These are phyloP conservation scores for Psilocybe tampanensis DNA, from an alignment of 768 basidiomycete genomes.

Conservation along the genomic window DNA sequence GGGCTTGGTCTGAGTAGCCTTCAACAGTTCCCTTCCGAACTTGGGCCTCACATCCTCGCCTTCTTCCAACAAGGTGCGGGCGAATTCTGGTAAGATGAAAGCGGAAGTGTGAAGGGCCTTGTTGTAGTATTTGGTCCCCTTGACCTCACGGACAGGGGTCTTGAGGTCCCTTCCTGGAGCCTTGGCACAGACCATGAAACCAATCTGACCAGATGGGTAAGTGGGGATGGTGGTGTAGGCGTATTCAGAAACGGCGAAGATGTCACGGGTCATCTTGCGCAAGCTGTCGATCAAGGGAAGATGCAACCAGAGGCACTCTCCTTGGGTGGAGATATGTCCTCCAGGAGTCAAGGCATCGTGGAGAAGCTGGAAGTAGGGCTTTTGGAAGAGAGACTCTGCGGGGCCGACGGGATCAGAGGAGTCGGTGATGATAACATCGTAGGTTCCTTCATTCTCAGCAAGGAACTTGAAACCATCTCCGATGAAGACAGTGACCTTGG, in stretches of 20 bases:
- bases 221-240: constrained; percentile 97
- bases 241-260: constrained; percentile 87
- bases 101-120: constrained; percentile 76
- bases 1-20: constrained; percentile 41
- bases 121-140: constrained; percentile 84
- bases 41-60: constrained; percentile 70
- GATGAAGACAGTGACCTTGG: constrained; percentile 81
- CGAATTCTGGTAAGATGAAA: constrained; percentile 95
- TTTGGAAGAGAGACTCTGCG: constrained; percentile 91
- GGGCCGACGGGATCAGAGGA: constrained; percentile 98
- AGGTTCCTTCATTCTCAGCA: constrained; percentile 79
- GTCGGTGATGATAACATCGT: constrained; percentile 99
- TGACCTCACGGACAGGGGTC: constrained; percentile 72
- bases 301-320: constrained; percentile 95
- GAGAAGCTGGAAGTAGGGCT: constrained; percentile 95
- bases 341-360: constrained; percentile 88
- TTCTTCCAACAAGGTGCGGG: constrained; percentile 71
- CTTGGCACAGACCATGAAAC: constrained; percentile 89
- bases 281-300: constrained; percentile 83
- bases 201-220: constrained; percentile 98
- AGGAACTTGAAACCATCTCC: constrained; percentile 99
- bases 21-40: constrained; percentile 68
- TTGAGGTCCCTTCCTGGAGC: constrained; percentile 68
- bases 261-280: constrained; percentile 60
- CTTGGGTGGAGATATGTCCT: constrained; percentile 94